Evolutionary conservation across 805 yeast species (phyloP), one percentile per base, ranked within the genome.

Genomic region (Priceomyces melissophilus): DNA sequence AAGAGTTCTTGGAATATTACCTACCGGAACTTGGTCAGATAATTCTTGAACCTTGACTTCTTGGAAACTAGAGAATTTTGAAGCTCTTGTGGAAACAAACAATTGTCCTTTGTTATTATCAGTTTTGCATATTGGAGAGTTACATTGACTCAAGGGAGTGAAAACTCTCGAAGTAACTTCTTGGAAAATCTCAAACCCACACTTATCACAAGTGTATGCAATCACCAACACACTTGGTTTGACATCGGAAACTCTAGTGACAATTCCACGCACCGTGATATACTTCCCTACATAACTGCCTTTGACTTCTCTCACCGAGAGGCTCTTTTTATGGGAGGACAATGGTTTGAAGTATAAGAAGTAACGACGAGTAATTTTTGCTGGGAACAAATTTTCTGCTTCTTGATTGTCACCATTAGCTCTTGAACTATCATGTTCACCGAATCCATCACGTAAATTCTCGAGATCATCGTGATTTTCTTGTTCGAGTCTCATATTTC

Each of bases 101-200:
- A 93, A 72, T 67, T 87, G 89, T 42, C 99, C 99, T 59, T 83
- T 83, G 27, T 84, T 77, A 61, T 83, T 82, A 64, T 93, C 91
- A 43, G 78, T 78, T 41, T 67, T 57, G 70, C 99, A 93, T 49
- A 80, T 82, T 20, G 75, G 75, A 1, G 96, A 86, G 1, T 89
- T 80, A 69, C 99, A 93, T 55, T 89, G 95, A 3, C 71, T 60
- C 39, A 89, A 68, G n/a, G 99, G 99, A 23, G 85, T 81, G 65
- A 87, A 95, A 33, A 86, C 81, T 58, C 82, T 81, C 13, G 90
- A 69, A 49, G 79, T 82, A 49, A 93, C 96, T 61, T 95, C 98
- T 69, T 93, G 98, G 74, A 95, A 93, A 39, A 88, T 81, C 66
- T 93, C 99, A 64, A 78, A 84, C 36, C 99, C 99, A 73, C 99